Evolutionary conservation across 2,329 filamentous ascomycete species (phyloP).

Genomic region (Thyridium curvatum): DNA sequence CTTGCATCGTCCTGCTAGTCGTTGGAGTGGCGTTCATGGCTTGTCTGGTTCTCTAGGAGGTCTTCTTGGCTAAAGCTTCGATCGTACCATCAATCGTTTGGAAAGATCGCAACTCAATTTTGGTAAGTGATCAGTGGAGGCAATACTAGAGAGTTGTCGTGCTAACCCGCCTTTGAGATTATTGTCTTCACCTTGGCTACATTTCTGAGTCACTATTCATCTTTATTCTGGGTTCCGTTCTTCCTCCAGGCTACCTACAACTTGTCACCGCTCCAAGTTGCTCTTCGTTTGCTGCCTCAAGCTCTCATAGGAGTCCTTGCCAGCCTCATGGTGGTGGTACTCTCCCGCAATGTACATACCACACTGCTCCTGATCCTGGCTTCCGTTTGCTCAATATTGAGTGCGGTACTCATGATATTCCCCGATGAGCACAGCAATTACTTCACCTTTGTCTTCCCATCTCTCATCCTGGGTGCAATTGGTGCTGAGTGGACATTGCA

Average conservation of each 20-base stretch:
- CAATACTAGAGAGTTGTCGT: no score
- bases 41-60: no score
- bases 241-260: slow-evolving; percentile 23
- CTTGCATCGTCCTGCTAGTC: no score
- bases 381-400: slow-evolving; percentile 14
- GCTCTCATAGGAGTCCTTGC: slow-evolving; percentile 23
- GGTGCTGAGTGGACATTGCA: slow-evolving; percentile 21
- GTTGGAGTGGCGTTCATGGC: no score
- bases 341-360: slow-evolving; percentile 8
- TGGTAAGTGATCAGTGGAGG: no score
- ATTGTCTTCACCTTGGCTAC: slow-evolving; percentile 9
- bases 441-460: slow-evolving; percentile 22
- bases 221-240: slow-evolving; percentile 26
- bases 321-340: slow-evolving; percentile 20
- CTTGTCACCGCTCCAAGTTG: slow-evolving; percentile 21
- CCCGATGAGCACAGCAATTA: slow-evolving; percentile 19
- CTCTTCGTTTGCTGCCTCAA: slow-evolving; percentile 23
- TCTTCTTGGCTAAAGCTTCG: no score
- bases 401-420: slow-evolving; percentile 23
- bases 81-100: no score
- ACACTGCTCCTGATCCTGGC: neutral
- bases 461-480: slow-evolving; percentile 22
- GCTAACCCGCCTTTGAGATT: no score
- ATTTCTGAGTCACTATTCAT: slow-evolving; percentile 23
- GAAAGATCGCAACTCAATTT: no score